Conservation (phyloP, 1,284 basidiomycete species). For the Uromyces viciae-fabae region DNA sequence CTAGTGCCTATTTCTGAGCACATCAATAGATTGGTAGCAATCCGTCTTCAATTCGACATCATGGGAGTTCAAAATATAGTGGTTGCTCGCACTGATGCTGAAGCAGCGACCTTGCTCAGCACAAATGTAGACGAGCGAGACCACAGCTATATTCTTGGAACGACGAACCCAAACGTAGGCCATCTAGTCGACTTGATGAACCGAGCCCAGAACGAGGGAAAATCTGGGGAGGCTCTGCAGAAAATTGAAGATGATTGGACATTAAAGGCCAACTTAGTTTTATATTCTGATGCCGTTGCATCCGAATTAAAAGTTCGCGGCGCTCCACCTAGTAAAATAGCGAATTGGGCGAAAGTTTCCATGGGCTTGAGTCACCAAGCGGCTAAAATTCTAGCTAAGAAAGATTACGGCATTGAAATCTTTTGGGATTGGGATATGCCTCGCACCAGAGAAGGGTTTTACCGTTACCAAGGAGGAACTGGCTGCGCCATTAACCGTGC, state of each 20-base stretch:
- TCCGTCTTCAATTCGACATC: slow-evolving; percentile 82
- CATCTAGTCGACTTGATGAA: slow-evolving; percentile 71
- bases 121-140: slow-evolving; percentile 76
- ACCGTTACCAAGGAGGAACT: slow-evolving; percentile 79
- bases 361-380: slow-evolving; percentile 61
- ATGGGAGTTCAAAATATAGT: slow-evolving; percentile 80
- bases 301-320: slow-evolving; percentile 49
- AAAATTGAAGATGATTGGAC: slow-evolving; percentile 75
- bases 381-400: slow-evolving; percentile 68
- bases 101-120: slow-evolving; percentile 79
- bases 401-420: slow-evolving; percentile 67
- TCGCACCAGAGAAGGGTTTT: slow-evolving; percentile 85
- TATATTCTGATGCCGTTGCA: slow-evolving; percentile 38
- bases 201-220: slow-evolving; percentile 69
- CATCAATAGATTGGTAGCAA: slow-evolving; percentile 72
- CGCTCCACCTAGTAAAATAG: slow-evolving; percentile 18
- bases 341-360: slow-evolving; percentile 58
- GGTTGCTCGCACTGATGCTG: slow-evolving; percentile 86
- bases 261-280: slow-evolving; percentile 64
- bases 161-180: slow-evolving; percentile 61
- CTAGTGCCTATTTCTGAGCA: slow-evolving; percentile 83
- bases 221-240: slow-evolving; percentile 69
- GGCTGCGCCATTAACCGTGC: slow-evolving; percentile 78
- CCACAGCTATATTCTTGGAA: slow-evolving; percentile 69
- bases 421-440: slow-evolving; percentile 84